These are phyloP conservation scores for Dactylellina cionopaga DNA, from an alignment of 2,329 filamentous ascomycete species.

Conservation along the genomic window DNA sequence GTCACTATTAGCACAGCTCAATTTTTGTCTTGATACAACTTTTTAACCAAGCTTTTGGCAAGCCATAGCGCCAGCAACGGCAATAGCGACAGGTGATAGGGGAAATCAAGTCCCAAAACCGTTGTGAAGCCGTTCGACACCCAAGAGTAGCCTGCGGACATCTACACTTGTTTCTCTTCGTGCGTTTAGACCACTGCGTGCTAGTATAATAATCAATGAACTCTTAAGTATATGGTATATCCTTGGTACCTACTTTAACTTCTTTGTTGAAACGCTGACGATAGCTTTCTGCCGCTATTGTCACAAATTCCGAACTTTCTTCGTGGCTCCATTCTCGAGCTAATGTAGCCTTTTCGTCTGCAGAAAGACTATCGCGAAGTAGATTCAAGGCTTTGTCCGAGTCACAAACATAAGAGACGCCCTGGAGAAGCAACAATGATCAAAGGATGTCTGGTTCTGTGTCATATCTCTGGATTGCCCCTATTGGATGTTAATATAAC, in stretches of 20 bases:
- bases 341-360: background rate
- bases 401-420: conserved; percentile 3
- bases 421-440: background rate
- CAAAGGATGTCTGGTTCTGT: conserved; percentile 14
- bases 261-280: background rate
- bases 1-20: too few relatives aligned
- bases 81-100: background rate
- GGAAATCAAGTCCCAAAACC: background rate
- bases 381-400: background rate
- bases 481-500: background rate
- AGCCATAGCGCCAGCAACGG: background rate
- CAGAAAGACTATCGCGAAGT: background rate
- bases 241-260: background rate
- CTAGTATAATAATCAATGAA: background rate
- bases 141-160: background rate
- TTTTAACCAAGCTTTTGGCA: background rate
- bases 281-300: background rate
- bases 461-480: background rate
- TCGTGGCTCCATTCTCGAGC: background rate
- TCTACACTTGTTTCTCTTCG: background rate
- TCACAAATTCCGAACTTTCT: background rate
- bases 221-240: background rate
- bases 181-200: background rate
- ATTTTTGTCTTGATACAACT: too few relatives aligned
- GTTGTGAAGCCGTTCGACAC: background rate